Percentiles rank a stretch among this genome's conserved stretches.
Evolutionary conservation across 2,329 filamentous ascomycete genomes (phyloP).

Genomic region (Colletotrichum theobromicola): DNA sequence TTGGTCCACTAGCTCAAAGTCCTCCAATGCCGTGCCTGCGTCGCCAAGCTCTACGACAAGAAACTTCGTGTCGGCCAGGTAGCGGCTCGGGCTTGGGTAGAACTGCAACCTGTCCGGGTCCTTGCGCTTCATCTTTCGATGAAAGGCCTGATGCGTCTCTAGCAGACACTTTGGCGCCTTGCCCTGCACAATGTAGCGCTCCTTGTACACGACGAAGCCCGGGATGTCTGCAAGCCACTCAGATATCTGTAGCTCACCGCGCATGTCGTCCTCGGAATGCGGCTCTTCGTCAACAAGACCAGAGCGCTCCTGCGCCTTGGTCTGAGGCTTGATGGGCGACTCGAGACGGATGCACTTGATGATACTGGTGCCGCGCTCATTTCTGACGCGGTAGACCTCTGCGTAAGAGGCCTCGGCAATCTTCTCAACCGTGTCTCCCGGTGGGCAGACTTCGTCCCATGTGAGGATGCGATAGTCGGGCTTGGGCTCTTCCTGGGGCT

Average conservation of each 20-base stretch:
- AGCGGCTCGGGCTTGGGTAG: constrained; percentile 66
- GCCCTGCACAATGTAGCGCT: constrained; percentile 64
- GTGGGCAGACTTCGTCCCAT: constrained; percentile 64
- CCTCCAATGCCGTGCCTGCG: constrained; percentile 64
- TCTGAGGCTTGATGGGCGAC: constrained; percentile 63
- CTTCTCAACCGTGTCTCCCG: constrained; percentile 60
- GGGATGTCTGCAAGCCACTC: constrained; percentile 69
- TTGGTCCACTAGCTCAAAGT: constrained; percentile 53
- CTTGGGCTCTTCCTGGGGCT: constrained; percentile 11
- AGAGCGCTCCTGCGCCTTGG: constrained; percentile 58
- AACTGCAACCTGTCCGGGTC: constrained; percentile 64
- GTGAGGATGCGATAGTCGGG: constrained; percentile 47
- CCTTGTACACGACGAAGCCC: constrained; percentile 71
- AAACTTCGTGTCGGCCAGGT: constrained; percentile 62
- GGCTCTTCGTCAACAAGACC: constrained; percentile 65
- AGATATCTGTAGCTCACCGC: constrained; percentile 66
- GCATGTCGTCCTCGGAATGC: constrained; percentile 57
- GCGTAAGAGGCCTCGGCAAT: constrained; percentile 72
- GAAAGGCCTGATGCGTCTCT: constrained; percentile 65
- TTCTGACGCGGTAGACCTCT: constrained; percentile 68
- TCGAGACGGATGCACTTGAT: constrained; percentile 68
- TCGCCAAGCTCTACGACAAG: constrained; percentile 69
- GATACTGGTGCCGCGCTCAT: constrained; percentile 64
- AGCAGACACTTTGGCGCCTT: constrained; percentile 58
- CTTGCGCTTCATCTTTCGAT: constrained; percentile 57